Conservation (phyloP, 495 filamentous ascomycete species). For the Wilcoxina mikolae region DNA sequence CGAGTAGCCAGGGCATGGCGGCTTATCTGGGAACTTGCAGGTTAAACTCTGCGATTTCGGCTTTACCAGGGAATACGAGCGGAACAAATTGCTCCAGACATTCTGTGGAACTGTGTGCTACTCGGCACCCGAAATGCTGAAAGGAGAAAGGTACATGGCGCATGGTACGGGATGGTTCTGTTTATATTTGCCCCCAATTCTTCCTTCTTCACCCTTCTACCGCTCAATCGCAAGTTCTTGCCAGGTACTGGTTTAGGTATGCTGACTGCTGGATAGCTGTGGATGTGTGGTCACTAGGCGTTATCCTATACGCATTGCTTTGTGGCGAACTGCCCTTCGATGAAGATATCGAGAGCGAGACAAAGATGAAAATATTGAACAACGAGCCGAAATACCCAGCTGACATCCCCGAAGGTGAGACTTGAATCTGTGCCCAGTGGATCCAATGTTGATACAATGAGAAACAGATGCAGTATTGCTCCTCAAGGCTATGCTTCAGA, state of each 20-base stretch:
- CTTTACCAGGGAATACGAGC: conserved; percentile 94
- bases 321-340: conserved; percentile 91
- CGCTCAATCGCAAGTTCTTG: neutral
- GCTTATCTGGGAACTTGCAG: conserved; percentile 8
- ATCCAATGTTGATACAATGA: neutral
- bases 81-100: conserved; percentile 86
- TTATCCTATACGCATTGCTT: conserved; percentile 86
- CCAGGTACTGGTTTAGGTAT: neutral
- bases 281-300: conserved; percentile 93
- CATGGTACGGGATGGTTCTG: conserved; percentile 26
- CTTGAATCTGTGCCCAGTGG: conserved; percentile 4
- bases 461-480: conserved; percentile 54
- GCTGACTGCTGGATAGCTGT: conserved; percentile 34
- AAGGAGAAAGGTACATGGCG: conserved; percentile 74
- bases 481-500: conserved; percentile 64
- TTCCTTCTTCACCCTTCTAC: neutral
- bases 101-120: conserved; percentile 98
- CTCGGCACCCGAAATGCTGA: conserved; percentile 94
- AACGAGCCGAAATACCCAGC: conserved; percentile 76
- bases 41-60: conserved; percentile 99
- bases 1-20: neutral
- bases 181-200: conserved; percentile 10
- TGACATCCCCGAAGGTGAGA: conserved; percentile 42
- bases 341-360: conserved; percentile 77
- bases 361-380: conserved; percentile 67